A percentile compares a stretch with the other conserved stretches of the same genome.
phyloP scores from a whole-genome alignment of 129 eudicot species.

The Flaveria sonorensis region DNA sequence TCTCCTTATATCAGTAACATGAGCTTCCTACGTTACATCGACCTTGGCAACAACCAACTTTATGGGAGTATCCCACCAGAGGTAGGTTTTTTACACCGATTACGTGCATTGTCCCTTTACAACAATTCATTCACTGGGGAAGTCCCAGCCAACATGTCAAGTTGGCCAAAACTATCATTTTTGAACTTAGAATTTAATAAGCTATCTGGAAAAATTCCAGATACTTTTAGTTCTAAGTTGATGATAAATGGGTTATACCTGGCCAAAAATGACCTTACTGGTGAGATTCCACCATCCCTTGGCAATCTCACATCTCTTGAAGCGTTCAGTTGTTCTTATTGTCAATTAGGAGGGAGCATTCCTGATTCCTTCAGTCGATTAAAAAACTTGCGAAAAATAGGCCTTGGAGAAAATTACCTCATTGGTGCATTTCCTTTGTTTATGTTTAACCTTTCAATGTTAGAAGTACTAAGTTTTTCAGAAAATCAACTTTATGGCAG shows the following conservation, averaged over 20 bases:
- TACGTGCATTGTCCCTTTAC: background rate
- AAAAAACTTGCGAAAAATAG: background rate
- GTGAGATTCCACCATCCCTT: conserved; percentile 22
- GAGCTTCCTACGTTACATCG: conserved; percentile 15
- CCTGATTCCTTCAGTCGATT: conserved; percentile 28
- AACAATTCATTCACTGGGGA: conserved; percentile 22
- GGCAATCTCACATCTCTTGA: conserved; percentile 34
- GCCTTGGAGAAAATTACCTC: background rate
- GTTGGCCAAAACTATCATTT: conserved; percentile 1
- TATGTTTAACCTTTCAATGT: conserved; percentile 27
- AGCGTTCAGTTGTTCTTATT: background rate
- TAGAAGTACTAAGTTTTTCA: background rate
- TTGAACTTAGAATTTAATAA: background rate
- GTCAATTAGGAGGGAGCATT: conserved; percentile 29
- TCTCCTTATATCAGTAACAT: conserved; percentile 38
- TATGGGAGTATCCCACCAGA: conserved; percentile 29
- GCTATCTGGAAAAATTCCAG: conserved; percentile 24
- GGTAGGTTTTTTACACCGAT: conserved; percentile 13
- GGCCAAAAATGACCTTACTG: background rate
- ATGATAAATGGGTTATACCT: background rate
- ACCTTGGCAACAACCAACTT: conserved; percentile 2
- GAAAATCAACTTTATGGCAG: conserved; percentile 28
- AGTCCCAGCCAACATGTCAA: conserved; percentile 27
- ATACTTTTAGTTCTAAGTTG: background rate
- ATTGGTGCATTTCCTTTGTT: conserved; percentile 34